Conservation (phyloP, 2,329 filamentous ascomycete species). For the Gnomoniopsis smithogilvyi region DNA sequence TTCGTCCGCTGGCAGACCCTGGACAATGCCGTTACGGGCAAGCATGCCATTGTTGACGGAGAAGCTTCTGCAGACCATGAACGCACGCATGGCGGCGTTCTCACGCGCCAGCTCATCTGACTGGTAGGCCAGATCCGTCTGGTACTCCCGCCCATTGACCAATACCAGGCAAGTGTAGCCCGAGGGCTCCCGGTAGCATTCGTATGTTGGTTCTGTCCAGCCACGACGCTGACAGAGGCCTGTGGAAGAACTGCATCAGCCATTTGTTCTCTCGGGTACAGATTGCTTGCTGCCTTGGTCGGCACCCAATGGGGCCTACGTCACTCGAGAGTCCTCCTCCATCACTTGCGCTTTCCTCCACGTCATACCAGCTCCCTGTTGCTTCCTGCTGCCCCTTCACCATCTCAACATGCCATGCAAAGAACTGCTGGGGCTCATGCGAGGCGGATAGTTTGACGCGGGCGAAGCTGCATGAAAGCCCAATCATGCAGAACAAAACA, state of each 20-base stretch:
- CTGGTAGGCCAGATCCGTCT: conserved; percentile 82
- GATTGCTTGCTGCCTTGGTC: conserved; percentile 13
- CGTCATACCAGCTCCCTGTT: conserved; percentile 6
- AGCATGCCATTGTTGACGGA: conserved; percentile 94
- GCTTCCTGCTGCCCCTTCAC: not conserved
- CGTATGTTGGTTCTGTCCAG: conserved; percentile 89
- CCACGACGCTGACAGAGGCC: conserved; percentile 92
- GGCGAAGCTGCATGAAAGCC: conserved; percentile 33
- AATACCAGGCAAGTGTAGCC: conserved; percentile 89
- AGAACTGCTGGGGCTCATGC: conserved; percentile 12
- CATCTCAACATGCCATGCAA: conserved; percentile 8
- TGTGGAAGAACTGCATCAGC: conserved; percentile 36
- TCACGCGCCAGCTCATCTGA: conserved; percentile 82
- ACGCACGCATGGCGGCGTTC: conserved; percentile 91
- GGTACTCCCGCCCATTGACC: conserved; percentile 95
- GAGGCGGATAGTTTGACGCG: conserved; percentile 20
- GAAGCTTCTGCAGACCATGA: conserved; percentile 97
- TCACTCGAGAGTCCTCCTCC: not conserved
- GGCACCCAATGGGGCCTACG: conserved; percentile 13
- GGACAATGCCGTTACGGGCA: conserved; percentile 65
- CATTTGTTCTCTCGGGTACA: conserved; percentile 13
- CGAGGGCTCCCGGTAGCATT: conserved; percentile 68
- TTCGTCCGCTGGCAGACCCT: conserved; percentile 58
- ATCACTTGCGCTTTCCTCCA: conserved; percentile 3
- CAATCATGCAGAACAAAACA: conserved; percentile 28